Evolutionary conservation across 805 yeast species (phyloP), one percentile per base, ranked within the genome.

Genomic region (Teunomyces kruisii): DNA sequence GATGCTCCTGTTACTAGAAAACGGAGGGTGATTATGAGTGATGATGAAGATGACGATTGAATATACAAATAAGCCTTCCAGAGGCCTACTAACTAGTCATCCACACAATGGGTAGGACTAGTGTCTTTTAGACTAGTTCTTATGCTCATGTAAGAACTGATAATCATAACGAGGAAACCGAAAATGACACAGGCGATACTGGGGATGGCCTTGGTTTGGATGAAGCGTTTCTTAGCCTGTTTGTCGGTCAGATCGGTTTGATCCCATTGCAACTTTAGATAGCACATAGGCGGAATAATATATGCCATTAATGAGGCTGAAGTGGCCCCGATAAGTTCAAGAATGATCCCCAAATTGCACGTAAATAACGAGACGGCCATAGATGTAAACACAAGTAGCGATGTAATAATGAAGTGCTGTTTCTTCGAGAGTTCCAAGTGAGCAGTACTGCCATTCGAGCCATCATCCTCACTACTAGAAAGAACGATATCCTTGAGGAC

Each of bases 271-370:
- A 91, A 75, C 50, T 84, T 81, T 49, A 89, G 62, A 55, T 77
- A 86, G 55, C 97, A 91, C 61, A 84, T 61, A 3, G 97, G 96
- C 0, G 98, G 98, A 13, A 91, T 68, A 16, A 91, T 88, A 60
- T 88, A 91, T 0, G 98, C 97, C 85, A 92, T 84, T 31, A 87
- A 71, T 14, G 96, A 88, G 0, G 97, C 97, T 0, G 96, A 86
- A 0, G 96, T 86, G 0, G 97, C 91, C 1, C 98, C 98, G 27
- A 89, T 90, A 3, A 91, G 73, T 59, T 92, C 97, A 32, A 91
- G 72, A 24, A 92, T 84, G 9, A 94, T 86, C 1, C 98, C 98
- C 45, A 91, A 72, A 52, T 90, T 88, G 58, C 97, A 91, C 0
- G 97, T 88, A 46, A 82, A 65, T 27, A 92, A 68, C 0, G 97